phyloP scores from a whole-genome alignment of 306 rosid species.

The Crataegus laevigata region DNA sequence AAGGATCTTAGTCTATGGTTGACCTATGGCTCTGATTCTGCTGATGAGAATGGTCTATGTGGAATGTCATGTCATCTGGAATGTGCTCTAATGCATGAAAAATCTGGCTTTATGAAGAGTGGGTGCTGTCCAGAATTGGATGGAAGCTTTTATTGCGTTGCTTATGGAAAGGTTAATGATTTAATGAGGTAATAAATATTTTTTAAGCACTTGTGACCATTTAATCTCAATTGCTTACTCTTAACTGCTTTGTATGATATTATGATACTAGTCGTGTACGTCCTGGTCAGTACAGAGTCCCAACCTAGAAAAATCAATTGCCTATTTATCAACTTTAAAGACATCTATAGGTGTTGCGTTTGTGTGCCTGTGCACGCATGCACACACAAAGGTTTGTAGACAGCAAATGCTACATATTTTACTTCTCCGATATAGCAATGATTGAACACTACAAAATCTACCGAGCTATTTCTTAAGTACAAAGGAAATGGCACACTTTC shows the following conservation, averaged over 20 bases:
- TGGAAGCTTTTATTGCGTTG: conserved; percentile 68
- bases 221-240: neutral
- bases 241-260: neutral
- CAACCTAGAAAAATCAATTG: neutral
- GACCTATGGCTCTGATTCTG: conserved; percentile 53
- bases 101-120: conserved; percentile 57
- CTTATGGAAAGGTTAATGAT: conserved; percentile 67
- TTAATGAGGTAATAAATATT: conserved; percentile 60
- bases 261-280: neutral
- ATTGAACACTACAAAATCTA: neutral
- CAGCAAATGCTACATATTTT: neutral
- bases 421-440: neutral
- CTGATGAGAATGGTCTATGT: conserved; percentile 48
- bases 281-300: neutral
- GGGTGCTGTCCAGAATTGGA: conserved; percentile 44
- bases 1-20: conserved; percentile 96
- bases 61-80: conserved; percentile 92
- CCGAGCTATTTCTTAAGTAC: neutral
- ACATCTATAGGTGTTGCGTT: neutral
- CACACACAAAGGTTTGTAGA: neutral
- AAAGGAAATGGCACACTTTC: neutral
- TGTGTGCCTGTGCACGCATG: neutral
- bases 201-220: neutral
- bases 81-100: conserved; percentile 70
- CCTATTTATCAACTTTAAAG: neutral